These are phyloP conservation scores for Knufia fluminis DNA, from an alignment of 2,329 filamentous ascomycete species.

Conservation along the genomic window DNA sequence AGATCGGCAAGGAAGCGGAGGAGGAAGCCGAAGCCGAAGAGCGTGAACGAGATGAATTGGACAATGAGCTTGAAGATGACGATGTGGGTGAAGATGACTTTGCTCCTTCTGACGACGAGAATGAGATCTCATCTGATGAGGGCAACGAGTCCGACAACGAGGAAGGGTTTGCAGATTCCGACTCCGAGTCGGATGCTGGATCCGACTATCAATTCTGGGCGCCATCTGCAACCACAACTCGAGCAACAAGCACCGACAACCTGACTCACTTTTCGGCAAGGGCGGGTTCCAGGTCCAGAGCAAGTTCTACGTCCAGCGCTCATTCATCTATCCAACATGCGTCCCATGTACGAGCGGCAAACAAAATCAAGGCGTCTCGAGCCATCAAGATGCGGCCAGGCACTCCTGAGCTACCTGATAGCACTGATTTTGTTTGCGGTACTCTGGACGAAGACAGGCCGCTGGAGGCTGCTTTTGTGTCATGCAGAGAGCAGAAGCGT, in stretches of 20 bases:
- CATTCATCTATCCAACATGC: slow-evolving; percentile 9
- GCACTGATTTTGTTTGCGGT: slow-evolving; percentile 97
- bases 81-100: slow-evolving; percentile 60
- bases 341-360: slow-evolving; percentile 18
- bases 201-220: slow-evolving; percentile 61
- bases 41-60: slow-evolving; percentile 48
- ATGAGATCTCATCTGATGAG: slow-evolving; percentile 41
- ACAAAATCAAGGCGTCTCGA: slow-evolving; percentile 8
- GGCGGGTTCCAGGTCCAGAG: slow-evolving; percentile 32
- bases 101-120: slow-evolving; percentile 43
- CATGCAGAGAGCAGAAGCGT: slow-evolving; percentile 70
- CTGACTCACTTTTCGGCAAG: slow-evolving; percentile 39
- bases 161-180: slow-evolving; percentile 60
- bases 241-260: slow-evolving; percentile 46
- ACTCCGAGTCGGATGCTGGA: slow-evolving; percentile 55
- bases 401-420: slow-evolving; percentile 83
- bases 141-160: slow-evolving; percentile 78
- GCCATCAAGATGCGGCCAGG: slow-evolving; percentile 51
- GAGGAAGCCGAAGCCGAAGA: slow-evolving; percentile 74
- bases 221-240: slow-evolving; percentile 31
- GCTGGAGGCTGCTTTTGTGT: slow-evolving; percentile 86
- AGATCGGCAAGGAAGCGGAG: slow-evolving; percentile 79
- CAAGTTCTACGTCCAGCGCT: slow-evolving; percentile 43
- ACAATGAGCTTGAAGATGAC: slow-evolving; percentile 40
- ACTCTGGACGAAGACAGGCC: slow-evolving; percentile 92